Conservation (phyloP, 2,329 filamentous ascomycete species). For the Trichoderma sp. region DNA sequence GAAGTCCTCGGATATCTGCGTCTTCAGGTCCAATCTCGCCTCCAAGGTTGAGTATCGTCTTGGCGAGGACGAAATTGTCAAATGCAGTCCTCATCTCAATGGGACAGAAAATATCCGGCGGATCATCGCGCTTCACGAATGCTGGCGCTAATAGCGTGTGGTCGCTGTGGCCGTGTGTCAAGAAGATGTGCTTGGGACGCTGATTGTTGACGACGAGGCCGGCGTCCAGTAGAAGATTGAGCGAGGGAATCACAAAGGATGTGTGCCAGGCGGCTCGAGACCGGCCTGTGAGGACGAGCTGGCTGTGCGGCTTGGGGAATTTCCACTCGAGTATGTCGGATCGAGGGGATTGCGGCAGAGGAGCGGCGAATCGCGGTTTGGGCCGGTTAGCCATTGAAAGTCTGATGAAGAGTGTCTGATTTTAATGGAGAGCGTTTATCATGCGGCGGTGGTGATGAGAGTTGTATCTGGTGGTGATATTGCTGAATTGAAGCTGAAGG, state of each 20-base stretch:
- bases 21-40: slow-evolving; percentile 37
- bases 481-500: background rate
- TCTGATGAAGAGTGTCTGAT: background rate
- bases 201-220: slow-evolving; percentile 48
- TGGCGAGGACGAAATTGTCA: slow-evolving; percentile 43
- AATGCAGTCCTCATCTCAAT: slow-evolving; percentile 42
- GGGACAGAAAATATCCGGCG: slow-evolving; percentile 50
- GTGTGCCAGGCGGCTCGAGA: slow-evolving; percentile 55
- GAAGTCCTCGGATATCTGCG: slow-evolving; percentile 23
- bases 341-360: slow-evolving; percentile 45
- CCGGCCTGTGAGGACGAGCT: slow-evolving; percentile 47
- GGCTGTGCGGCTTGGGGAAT: slow-evolving; percentile 45
- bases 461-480: background rate
- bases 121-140: slow-evolving; percentile 46
- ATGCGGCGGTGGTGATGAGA: background rate
- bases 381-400: background rate
- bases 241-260: slow-evolving; percentile 51
- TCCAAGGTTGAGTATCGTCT: slow-evolving; percentile 45
- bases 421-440: background rate
- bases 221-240: slow-evolving; percentile 52
- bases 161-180: slow-evolving; percentile 53
- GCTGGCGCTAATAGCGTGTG: slow-evolving; percentile 46
- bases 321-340: slow-evolving; percentile 49
- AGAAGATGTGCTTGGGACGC: slow-evolving; percentile 51
- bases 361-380: slow-evolving; percentile 40